These are phyloP conservation scores for Acmispon strigosus DNA, from an alignment of 306 rosid species.

Conservation along the genomic window DNA sequence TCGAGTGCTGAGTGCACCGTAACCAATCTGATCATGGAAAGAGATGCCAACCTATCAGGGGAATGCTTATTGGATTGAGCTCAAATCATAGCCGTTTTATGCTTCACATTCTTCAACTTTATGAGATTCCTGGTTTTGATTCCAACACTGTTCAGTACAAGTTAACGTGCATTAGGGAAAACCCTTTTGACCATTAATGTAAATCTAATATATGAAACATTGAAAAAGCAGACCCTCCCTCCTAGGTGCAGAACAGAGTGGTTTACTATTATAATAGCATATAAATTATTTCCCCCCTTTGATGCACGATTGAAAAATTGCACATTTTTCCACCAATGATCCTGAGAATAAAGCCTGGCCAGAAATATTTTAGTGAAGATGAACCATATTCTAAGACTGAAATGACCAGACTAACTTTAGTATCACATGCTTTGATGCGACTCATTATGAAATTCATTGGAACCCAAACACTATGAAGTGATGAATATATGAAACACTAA, in stretches of 20 bases:
- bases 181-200: no score
- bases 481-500: constrained; percentile 14
- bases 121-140: constrained; percentile 45
- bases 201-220: background rate
- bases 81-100: constrained; percentile 27
- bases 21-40: constrained; percentile 11
- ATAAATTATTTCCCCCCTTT: background rate
- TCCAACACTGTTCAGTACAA: constrained; percentile 11
- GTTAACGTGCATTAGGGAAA: background rate
- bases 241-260: constrained; percentile 13
- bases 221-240: background rate
- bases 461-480: constrained; percentile 3
- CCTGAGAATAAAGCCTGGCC: constrained; percentile 25
- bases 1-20: constrained; percentile 4
- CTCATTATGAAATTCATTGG: constrained; percentile 16
- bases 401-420: constrained; percentile 31
- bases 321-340: background rate
- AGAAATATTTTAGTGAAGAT: constrained; percentile 20
- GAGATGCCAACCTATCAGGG: background rate
- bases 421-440: constrained; percentile 47
- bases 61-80: constrained; percentile 15
- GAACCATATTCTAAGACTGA: constrained; percentile 31
- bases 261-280: background rate
- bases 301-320: background rate
- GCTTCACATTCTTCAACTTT: constrained; percentile 28